Evolutionary conservation across 179 eudicot species (phyloP), one percentile per base, ranked within the genome.

Genomic region (Beta macrorhiza): DNA sequence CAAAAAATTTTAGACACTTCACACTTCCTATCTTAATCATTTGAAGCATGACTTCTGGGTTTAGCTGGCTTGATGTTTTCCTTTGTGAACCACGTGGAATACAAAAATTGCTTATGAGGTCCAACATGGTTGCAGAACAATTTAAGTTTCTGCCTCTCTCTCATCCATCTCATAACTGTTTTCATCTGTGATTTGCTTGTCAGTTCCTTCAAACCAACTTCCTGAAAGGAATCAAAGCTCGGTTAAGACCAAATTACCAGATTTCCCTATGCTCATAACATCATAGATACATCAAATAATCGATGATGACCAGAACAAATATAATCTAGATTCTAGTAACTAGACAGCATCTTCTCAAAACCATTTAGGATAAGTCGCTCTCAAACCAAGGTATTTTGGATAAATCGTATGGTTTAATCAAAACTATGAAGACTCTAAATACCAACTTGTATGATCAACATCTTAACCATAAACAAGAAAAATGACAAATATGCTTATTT

Each of bases 161-260:
- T 88, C 99, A 95, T 95, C 98, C 99, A 93, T 88, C 92, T 88
- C 84, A 95, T 71, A 25, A 95, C 90, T 62, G 90, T 87, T 82
- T 95, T 95, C 99, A 95, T 93, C 76, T 95, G 98, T 42, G 92
- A 83, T 83, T 95, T 95, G 89, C 97, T 91, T 7, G 93, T 86
- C 78, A 93, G 81, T 47, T 92, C 95, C 87, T 82, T 89, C 83
- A 91, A 75, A 68, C 97, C 98, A 73, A 91, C 92, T 82, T 90
- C 97, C 98, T 95, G 89, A 49, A 64, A 77, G 62, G 37, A 37
- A 45, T 44, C 32, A 73, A 47, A 64, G 13, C 7, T 22, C n/a
- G 29, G 55, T 72, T 5, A 51, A 37, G 19, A 83, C 14, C 14
- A 37, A 19, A 25, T 20, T 56, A 20, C 19, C 0, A 29, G 42